Conservation (phyloP, 345 rosid species). For the Corchorus capsularis region DNA sequence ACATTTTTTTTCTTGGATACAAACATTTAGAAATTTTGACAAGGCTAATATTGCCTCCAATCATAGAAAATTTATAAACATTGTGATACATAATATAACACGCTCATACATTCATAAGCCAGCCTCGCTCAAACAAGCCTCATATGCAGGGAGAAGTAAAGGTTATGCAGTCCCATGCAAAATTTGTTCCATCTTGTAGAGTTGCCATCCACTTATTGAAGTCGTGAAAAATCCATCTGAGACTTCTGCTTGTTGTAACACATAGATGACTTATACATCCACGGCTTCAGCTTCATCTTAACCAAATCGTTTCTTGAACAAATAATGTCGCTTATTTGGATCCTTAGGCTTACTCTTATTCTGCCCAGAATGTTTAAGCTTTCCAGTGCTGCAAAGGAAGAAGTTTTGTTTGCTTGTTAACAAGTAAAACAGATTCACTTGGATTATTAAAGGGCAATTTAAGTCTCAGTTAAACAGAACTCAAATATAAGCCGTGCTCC, state of each 20-base stretch:
- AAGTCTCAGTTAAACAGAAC: not conserved
- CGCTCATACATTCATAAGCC: not conserved
- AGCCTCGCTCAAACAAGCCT: not conserved
- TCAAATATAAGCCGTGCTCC: not conserved
- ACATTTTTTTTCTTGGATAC: not conserved
- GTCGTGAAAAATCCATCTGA: not conserved
- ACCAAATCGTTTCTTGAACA: constrained; percentile 71
- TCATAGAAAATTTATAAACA: not conserved
- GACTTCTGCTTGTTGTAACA: not conserved
- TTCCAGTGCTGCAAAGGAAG: constrained; percentile 48
- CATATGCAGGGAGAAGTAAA: not conserved
- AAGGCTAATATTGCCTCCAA: too few species aligned
- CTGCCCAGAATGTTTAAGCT: constrained; percentile 42
- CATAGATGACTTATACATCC: not conserved
- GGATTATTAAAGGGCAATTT: not conserved
- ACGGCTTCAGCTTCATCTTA: constrained; percentile 25
- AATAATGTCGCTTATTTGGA: constrained; percentile 69
- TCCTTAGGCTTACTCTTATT: constrained; percentile 73
- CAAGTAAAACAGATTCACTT: not conserved
- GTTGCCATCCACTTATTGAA: not conserved
- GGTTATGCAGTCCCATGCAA: not conserved
- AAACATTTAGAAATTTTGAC: not conserved
- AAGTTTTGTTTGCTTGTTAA: not conserved
- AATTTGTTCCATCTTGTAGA: not conserved
- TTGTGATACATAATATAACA: not conserved